These are phyloP conservation scores for Fusarium irregulare DNA, from an alignment of 2,329 filamentous ascomycete genomes.

Conservation along the genomic window DNA sequence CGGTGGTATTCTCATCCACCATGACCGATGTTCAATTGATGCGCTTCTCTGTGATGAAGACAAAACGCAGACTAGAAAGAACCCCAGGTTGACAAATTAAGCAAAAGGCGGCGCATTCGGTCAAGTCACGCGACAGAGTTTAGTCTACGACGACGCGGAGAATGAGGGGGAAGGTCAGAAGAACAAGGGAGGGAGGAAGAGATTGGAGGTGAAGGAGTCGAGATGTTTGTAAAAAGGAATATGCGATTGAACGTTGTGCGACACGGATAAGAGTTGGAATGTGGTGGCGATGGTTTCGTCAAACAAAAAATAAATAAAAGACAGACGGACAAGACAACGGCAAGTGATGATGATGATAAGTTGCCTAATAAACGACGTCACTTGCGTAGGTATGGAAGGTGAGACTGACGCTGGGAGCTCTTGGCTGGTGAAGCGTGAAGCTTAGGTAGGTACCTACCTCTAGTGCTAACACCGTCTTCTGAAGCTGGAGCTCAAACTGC, in stretches of 20 bases:
- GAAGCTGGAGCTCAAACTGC: constrained; percentile 14
- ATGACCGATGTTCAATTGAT: constrained; percentile 21
- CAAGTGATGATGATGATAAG: constrained; percentile 2
- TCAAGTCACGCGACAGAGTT: constrained; percentile 36
- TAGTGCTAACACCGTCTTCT: neutral
- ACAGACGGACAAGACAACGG: neutral
- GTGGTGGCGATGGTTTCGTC: constrained; percentile 32
- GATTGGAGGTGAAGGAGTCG: neutral
- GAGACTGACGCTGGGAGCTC: constrained; percentile 8
- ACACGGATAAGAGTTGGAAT: constrained; percentile 32
- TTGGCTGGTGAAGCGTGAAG: constrained; percentile 2
- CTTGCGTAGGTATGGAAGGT: constrained; percentile 10
- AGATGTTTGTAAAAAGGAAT: neutral
- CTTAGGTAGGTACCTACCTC: neutral
- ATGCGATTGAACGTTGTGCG: constrained; percentile 20
- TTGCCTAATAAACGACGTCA: constrained; percentile 32
- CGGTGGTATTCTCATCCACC: constrained; percentile 37
- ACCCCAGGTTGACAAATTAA: neutral
- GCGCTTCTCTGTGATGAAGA: constrained; percentile 1
- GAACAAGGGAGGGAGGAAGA: constrained; percentile 9
- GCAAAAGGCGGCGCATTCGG: constrained; percentile 16
- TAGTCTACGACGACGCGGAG: neutral
- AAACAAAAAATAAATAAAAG: constrained; percentile 10
- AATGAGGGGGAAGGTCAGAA: neutral
- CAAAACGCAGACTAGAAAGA: constrained; percentile 1